Conservation (phyloP, 495 filamentous ascomycete genomes). For the Lindgomyces ingoldianus region DNA sequence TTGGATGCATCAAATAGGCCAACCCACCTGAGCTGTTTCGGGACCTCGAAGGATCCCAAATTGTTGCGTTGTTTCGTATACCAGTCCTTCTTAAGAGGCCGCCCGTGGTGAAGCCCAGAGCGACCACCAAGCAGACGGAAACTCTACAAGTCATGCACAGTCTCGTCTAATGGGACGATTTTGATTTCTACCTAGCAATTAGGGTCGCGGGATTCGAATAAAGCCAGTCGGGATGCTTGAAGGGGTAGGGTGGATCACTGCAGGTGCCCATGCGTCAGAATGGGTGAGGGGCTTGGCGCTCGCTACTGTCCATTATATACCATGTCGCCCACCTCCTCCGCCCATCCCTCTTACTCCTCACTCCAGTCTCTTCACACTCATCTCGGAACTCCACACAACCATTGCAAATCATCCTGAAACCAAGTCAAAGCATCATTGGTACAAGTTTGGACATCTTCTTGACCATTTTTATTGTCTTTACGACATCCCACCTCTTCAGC, state of each 20-base stretch:
- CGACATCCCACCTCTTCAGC: neutral
- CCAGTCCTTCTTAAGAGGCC: constrained; percentile 15
- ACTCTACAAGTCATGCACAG: constrained; percentile 16
- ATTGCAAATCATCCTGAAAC: constrained; percentile 24
- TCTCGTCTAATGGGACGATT: neutral
- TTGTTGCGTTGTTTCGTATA: neutral
- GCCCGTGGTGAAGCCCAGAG: constrained; percentile 9
- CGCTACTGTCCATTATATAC: constrained; percentile 15
- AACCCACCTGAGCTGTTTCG: neutral
- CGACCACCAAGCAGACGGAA: constrained; percentile 2
- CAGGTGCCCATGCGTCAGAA: constrained; percentile 10
- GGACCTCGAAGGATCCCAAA: neutral
- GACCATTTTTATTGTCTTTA: constrained; percentile 1
- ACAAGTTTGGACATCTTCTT: neutral
- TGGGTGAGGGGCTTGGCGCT: constrained; percentile 20
- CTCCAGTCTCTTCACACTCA: constrained; percentile 13
- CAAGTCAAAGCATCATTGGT: constrained; percentile 2
- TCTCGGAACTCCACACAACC: constrained; percentile 20
- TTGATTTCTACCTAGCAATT: neutral
- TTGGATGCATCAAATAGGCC: constrained; percentile 6
- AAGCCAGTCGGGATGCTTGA: neutral
- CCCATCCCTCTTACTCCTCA: constrained; percentile 28
- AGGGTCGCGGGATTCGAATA: neutral
- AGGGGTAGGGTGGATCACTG: constrained; percentile 6
- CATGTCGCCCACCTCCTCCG: constrained; percentile 20